phyloP scores from a whole-genome alignment of 345 rosid species.

The Erodium maritimum region DNA sequence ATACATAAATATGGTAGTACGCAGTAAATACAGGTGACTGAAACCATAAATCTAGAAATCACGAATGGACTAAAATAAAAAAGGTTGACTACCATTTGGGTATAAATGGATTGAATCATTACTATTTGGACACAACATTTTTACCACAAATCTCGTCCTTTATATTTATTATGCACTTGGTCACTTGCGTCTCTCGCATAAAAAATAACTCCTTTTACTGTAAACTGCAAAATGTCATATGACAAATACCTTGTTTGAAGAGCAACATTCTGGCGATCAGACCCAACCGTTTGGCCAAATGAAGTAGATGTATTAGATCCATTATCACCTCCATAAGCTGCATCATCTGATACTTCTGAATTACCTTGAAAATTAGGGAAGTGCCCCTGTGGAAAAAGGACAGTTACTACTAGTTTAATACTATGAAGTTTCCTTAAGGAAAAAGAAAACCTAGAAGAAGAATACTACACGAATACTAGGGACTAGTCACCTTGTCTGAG shows the following conservation, averaged over 20 bases:
- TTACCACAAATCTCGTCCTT: background rate
- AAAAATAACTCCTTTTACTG: background rate
- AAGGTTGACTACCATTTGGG: background rate
- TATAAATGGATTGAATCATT: background rate
- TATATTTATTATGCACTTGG: background rate
- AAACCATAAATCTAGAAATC: background rate
- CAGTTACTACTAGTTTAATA: background rate
- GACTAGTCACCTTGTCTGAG: slow-evolving; percentile 38
- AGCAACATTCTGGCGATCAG: background rate
- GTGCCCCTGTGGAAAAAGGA: slow-evolving; percentile 22
- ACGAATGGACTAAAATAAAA: background rate
- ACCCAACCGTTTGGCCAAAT: background rate
- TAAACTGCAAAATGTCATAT: background rate
- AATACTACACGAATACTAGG: background rate
- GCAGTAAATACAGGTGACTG: background rate
- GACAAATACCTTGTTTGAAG: background rate
- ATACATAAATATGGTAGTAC: background rate
- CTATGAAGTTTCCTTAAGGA: background rate
- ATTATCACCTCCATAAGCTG: slow-evolving; percentile 1
- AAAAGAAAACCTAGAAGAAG: background rate
- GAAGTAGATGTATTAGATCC: background rate
- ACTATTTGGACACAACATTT: background rate
- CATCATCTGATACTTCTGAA: slow-evolving; percentile 22
- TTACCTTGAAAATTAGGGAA: slow-evolving; percentile 33
- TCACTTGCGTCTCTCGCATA: background rate